Percentiles rank a stretch among this genome's conserved stretches.
Evolutionary conservation across 371 early-diverging fungal species (phyloP).

Genomic region (Furculomyces boomerangus): DNA sequence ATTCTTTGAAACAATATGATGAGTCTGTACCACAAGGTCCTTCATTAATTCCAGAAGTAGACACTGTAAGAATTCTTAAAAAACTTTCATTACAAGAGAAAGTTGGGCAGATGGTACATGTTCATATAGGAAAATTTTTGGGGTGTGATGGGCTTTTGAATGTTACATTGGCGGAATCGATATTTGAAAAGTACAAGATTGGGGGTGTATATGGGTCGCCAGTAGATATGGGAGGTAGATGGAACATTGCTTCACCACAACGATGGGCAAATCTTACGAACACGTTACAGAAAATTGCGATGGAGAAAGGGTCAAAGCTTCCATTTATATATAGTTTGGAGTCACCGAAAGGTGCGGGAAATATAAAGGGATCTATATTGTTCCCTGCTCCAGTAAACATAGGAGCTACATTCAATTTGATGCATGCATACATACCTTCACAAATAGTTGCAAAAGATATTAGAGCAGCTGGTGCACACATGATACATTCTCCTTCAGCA

Average conservation of each 20-base stretch:
- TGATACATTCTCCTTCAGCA: conserved; percentile 45
- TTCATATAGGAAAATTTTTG: conserved; percentile 18
- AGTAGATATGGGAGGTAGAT: conserved; percentile 20
- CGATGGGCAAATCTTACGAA: conserved; percentile 25
- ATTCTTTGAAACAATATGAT: not conserved
- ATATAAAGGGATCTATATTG: conserved; percentile 32
- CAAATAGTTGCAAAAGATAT: conserved; percentile 33
- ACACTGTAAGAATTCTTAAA: not conserved
- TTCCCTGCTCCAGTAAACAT: conserved; percentile 31
- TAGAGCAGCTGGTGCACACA: conserved; percentile 28
- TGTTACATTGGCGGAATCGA: conserved; percentile 18
- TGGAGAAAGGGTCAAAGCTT: conserved; percentile 19
- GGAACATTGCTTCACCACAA: conserved; percentile 25
- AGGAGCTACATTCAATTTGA: conserved; percentile 31
- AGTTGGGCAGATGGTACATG: conserved; percentile 50
- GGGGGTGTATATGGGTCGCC: conserved; percentile 14
- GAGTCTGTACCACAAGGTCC: not conserved
- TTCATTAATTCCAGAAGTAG: not conserved
- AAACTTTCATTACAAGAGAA: conserved; percentile 34
- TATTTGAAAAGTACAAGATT: conserved; percentile 22
- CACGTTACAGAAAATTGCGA: conserved; percentile 23
- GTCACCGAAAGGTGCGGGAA: conserved; percentile 48
- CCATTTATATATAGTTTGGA: conserved; percentile 35
- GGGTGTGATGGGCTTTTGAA: conserved; percentile 26
- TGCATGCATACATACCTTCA: conserved; percentile 26